A percentile compares a stretch with the other conserved stretches of the same genome.
Evolutionary conservation across 148 eudicot species (phyloP).

Genomic region (Hydrangea macrophylla): DNA sequence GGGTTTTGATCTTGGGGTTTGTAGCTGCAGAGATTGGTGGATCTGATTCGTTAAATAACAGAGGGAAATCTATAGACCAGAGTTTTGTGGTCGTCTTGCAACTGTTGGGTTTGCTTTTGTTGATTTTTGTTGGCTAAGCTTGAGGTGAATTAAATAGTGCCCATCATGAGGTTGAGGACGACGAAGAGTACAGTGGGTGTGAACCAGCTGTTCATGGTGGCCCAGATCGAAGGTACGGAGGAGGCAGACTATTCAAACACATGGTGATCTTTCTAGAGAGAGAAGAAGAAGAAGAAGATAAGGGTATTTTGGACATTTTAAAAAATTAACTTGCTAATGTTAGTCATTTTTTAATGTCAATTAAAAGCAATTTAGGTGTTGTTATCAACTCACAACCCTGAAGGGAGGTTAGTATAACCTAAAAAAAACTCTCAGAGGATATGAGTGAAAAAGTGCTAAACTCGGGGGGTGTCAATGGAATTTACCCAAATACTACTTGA

Average conservation of each 20-base stretch:
- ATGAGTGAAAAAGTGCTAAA: too few relatives aligned
- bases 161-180: conserved; percentile 72
- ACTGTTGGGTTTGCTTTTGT: conserved; percentile 1
- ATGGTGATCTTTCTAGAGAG: conserved; percentile 28
- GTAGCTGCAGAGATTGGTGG: conserved; percentile 44
- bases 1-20: conserved; percentile 30
- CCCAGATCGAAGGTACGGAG: conserved; percentile 54
- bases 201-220: conserved; percentile 72
- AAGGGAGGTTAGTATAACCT: too few relatives aligned
- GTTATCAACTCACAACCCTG: too few relatives aligned
- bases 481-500: too few relatives aligned
- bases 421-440: too few relatives aligned
- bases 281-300: conserved; percentile 9
- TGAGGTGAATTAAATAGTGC: conserved; percentile 65
- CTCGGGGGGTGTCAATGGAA: too few relatives aligned
- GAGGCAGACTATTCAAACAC: conserved; percentile 57
- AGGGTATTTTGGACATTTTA: too few relatives aligned
- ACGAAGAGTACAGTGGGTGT: conserved; percentile 75
- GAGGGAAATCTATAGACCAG: conserved; percentile 45
- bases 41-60: conserved; percentile 61
- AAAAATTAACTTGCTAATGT: too few relatives aligned
- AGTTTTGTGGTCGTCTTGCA: neutral
- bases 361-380: too few relatives aligned
- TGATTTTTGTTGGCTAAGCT: conserved; percentile 31
- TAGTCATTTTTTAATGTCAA: too few relatives aligned